Percentiles rank a stretch among this genome's conserved stretches.
Evolutionary conservation across 176 grass and related monocot genomes (phyloP).

Genomic region (Musa schizocarpa): DNA sequence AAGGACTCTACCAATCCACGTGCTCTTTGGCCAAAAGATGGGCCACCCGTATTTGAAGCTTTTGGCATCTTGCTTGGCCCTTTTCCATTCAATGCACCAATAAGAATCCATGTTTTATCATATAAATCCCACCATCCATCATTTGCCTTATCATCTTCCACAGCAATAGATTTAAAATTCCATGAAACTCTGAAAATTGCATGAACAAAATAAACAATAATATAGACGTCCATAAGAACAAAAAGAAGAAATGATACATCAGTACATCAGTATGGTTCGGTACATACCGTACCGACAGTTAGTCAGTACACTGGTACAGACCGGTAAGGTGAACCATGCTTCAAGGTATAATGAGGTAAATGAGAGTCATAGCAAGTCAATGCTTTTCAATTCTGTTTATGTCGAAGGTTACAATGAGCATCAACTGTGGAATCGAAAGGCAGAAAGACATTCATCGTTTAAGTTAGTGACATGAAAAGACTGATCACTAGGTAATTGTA

Average conservation of each 20-base stretch:
- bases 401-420: neutral
- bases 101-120: constrained; percentile 79
- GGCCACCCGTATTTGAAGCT: constrained; percentile 35
- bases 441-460: too few species aligned
- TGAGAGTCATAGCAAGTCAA: neutral
- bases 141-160: constrained; percentile 31
- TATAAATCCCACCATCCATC: constrained; percentile 75
- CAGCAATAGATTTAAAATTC: constrained; percentile 35
- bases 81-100: constrained; percentile 70
- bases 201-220: constrained; percentile 5
- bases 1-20: constrained; percentile 91
- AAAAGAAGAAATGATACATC: neutral
- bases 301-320: too few species aligned
- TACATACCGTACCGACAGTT: too few species aligned
- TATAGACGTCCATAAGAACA: constrained; percentile 9
- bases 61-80: constrained; percentile 48
- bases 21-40: constrained; percentile 87
- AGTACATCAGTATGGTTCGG: too few species aligned
- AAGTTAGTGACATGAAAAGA: too few species aligned
- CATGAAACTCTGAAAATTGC: constrained; percentile 42
- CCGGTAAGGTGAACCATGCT: too few species aligned
- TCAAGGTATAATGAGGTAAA: neutral
- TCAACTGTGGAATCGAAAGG: neutral
- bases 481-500: too few species aligned
- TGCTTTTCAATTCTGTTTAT: neutral